phyloP scores from a whole-genome alignment of 345 rosid genomes.

The Microcos paniculata region DNA sequence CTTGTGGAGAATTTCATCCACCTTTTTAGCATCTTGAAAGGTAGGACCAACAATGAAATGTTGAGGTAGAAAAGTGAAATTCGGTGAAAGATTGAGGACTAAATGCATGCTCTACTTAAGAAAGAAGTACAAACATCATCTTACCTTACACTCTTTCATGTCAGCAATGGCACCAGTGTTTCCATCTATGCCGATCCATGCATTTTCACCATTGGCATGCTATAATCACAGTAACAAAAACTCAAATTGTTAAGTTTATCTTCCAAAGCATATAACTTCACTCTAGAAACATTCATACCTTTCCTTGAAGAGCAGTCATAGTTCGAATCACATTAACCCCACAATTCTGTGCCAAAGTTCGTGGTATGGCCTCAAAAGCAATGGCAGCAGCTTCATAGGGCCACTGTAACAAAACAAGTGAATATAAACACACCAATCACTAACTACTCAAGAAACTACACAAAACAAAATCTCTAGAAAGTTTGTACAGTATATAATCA shows the following conservation, averaged over 20 bases:
- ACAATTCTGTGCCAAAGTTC: conserved; percentile 82
- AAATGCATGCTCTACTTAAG: not conserved
- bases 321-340: conserved; percentile 83
- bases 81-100: not conserved
- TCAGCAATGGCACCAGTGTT: conserved; percentile 85
- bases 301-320: conserved; percentile 88
- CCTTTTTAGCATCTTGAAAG: not conserved
- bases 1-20: not conserved
- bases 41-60: not conserved
- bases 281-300: conserved; percentile 37
- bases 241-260: not conserved
- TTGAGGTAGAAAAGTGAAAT: conserved; percentile 3
- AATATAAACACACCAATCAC: not conserved
- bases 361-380: conserved; percentile 95
- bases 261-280: not conserved
- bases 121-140: not conserved
- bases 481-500: not conserved
- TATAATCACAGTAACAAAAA: conserved; percentile 23
- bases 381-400: conserved; percentile 98
- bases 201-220: conserved; percentile 98
- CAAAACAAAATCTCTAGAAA: not conserved
- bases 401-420: conserved; percentile 56
- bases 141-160: conserved; percentile 87
- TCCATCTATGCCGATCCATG: conserved; percentile 95
- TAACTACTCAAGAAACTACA: not conserved